A percentile compares a stretch with the other conserved stretches of the same genome.
phyloP scores from a whole-genome alignment of 805 yeast species.

The Kodamaea kakaduensis region DNA sequence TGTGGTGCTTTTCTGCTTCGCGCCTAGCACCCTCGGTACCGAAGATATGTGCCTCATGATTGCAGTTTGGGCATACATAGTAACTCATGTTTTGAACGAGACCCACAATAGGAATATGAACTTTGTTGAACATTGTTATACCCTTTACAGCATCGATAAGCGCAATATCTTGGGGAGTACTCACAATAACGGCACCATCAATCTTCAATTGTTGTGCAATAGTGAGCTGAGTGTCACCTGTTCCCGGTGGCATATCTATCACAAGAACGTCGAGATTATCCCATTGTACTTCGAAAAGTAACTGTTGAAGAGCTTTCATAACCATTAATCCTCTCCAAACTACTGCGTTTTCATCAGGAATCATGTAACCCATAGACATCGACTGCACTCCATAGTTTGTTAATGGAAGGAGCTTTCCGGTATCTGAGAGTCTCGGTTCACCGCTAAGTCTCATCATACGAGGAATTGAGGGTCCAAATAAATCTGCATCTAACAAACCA shows the following conservation, averaged over 20 bases:
- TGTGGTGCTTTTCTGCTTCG: slow-evolving; percentile 45
- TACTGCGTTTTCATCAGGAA: slow-evolving; percentile 61
- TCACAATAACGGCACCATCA: slow-evolving; percentile 77
- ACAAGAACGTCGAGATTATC: slow-evolving; percentile 60
- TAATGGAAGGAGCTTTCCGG: slow-evolving; percentile 61
- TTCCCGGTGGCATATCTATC: slow-evolving; percentile 88
- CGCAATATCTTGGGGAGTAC: slow-evolving; percentile 86
- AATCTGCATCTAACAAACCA: slow-evolving; percentile 75
- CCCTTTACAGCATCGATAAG: slow-evolving; percentile 78
- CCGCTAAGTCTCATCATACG: slow-evolving; percentile 63
- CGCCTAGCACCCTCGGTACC: slow-evolving; percentile 58
- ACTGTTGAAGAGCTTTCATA: slow-evolving; percentile 80
- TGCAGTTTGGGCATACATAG: slow-evolving; percentile 71
- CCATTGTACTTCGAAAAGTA: slow-evolving; percentile 84
- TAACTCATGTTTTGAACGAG: slow-evolving; percentile 81
- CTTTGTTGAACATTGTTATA: slow-evolving; percentile 69
- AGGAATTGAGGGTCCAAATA: slow-evolving; percentile 84
- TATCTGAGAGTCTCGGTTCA: slow-evolving; percentile 55
- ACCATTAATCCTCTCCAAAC: slow-evolving; percentile 89
- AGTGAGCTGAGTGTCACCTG: slow-evolving; percentile 83
- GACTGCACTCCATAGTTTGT: slow-evolving; percentile 71
- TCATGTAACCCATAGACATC: slow-evolving; percentile 87
- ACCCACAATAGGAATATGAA: slow-evolving; percentile 69
- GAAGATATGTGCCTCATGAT: slow-evolving; percentile 69
- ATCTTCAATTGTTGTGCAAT: slow-evolving; percentile 73